phyloP scores from a whole-genome alignment of 768 basidiomycete genomes.

The Hericium rajendrae region DNA sequence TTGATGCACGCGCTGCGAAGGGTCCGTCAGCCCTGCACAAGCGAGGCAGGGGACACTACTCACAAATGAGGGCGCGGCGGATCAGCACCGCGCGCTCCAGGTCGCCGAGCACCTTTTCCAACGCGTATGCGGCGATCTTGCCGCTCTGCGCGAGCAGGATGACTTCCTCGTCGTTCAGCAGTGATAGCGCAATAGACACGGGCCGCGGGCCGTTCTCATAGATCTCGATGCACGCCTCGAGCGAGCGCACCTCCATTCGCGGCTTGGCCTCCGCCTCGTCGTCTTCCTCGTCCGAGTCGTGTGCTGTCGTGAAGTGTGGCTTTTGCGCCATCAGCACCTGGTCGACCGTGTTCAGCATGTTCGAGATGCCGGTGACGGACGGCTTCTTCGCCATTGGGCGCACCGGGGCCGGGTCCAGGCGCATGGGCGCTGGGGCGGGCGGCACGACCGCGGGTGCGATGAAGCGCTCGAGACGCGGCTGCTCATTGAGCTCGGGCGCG shows the following conservation, averaged over 20 bases:
- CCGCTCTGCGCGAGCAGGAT: slow-evolving; percentile 81
- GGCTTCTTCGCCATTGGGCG: slow-evolving; percentile 5
- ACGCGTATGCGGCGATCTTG: slow-evolving; percentile 89
- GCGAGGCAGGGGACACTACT: slow-evolving; percentile 25
- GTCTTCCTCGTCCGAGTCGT: slow-evolving; percentile 16
- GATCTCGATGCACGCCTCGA: slow-evolving; percentile 73
- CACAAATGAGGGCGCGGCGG: slow-evolving; percentile 84
- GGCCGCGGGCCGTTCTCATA: slow-evolving; percentile 68
- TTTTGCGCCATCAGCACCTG: slow-evolving; percentile 33
- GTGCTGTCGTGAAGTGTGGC: slow-evolving; percentile 13
- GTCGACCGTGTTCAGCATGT: slow-evolving; percentile 52
- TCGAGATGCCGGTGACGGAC: slow-evolving; percentile 23
- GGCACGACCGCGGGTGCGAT: background rate
- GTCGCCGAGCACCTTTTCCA: slow-evolving; percentile 92
- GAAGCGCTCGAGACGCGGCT: background rate
- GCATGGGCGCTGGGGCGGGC: slow-evolving; percentile 2
- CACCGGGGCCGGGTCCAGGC: slow-evolving; percentile 15
- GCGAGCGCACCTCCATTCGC: slow-evolving; percentile 31
- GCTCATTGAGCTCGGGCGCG: background rate
- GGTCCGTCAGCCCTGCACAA: slow-evolving; percentile 1
- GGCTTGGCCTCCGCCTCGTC: slow-evolving; percentile 11
- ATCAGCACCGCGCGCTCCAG: slow-evolving; percentile 80
- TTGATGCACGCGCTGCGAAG: slow-evolving; percentile 66
- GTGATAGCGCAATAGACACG: slow-evolving; percentile 41
- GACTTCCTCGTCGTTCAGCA: slow-evolving; percentile 86